phyloP scores from a whole-genome alignment of 2,329 filamentous ascomycete species.

The Calonectria pseudoturangicola region DNA sequence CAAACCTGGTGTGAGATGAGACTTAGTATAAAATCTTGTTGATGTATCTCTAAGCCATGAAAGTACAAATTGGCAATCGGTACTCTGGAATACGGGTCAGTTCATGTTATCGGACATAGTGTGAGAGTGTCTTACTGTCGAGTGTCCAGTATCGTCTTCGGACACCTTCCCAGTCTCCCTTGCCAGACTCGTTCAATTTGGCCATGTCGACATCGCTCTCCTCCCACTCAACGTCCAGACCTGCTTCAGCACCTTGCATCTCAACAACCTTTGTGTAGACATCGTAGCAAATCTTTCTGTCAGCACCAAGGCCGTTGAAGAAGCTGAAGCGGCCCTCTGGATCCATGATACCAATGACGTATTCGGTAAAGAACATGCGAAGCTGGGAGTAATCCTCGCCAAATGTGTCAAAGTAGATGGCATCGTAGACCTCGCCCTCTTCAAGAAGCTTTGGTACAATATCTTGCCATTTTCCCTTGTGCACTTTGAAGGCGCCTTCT shows the following conservation, averaged over 20 bases:
- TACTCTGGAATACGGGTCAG: slow-evolving; percentile 72
- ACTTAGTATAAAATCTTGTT: slow-evolving; percentile 26
- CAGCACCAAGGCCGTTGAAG: slow-evolving; percentile 93
- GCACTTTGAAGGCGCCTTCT: slow-evolving; percentile 82
- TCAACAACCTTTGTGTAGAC: slow-evolving; percentile 95
- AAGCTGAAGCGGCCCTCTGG: slow-evolving; percentile 86
- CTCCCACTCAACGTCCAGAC: slow-evolving; percentile 91
- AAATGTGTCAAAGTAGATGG: slow-evolving; percentile 98
- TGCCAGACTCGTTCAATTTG: slow-evolving; percentile 77
- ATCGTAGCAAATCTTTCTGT: slow-evolving; percentile 94
- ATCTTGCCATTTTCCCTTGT: slow-evolving; percentile 85
- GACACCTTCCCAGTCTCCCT: slow-evolving; percentile 91
- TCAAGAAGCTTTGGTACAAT: slow-evolving; percentile 81
- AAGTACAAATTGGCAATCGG: slow-evolving; percentile 83
- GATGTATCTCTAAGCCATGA: slow-evolving; percentile 74
- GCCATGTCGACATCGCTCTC: slow-evolving; percentile 83
- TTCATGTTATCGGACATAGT: background rate
- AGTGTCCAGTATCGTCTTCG: slow-evolving; percentile 93
- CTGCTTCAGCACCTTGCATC: slow-evolving; percentile 91
- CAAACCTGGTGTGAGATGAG: slow-evolving; percentile 35
- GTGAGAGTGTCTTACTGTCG: slow-evolving; percentile 71
- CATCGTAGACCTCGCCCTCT: slow-evolving; percentile 83
- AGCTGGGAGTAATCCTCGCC: slow-evolving; percentile 94
- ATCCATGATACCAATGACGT: slow-evolving; percentile 86
- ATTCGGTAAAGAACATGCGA: slow-evolving; percentile 90